Base-by-base conservation (phyloP, 257 asterid genomes). In the Henckelia pumila region DNA sequence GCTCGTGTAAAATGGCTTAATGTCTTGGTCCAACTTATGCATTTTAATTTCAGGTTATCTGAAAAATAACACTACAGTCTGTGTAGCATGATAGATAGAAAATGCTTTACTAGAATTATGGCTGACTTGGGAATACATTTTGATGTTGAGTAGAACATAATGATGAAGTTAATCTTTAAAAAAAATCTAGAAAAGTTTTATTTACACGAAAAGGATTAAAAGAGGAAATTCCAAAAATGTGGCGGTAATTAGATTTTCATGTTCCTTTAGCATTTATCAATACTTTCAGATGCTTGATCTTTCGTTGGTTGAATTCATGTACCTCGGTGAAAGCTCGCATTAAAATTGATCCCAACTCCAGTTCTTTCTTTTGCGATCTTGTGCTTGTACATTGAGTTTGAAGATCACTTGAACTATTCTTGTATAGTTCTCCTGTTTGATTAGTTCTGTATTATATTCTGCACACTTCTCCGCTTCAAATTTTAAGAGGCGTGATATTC, bases 141-240 rank as follows among this genome's bases (percentile, higher is more conserved):
- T 52, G 29, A 22, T 8, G 35, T 55, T 55, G 22, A 53, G 33
- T 49, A 40, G n/a, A 30, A 50, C 28, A 21, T 1, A 26, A 8
- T 55, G 71, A 66, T 67, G 72, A 16, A 68, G 14, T 57, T 35
- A n/a, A 49, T 56, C n/a, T n/a, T n/a, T n/a, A n/a, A n/a, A n/a
- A n/a, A n/a, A n/a, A n/a, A n/a, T n/a, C 59, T 10, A 10, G 22
- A 33, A 10, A 61, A n/a, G 6, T 21, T 32, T 61, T 35, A 20
- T 20, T 26, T 61, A 49, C 24, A 5, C 28, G 53, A 9, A 61
- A 20, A 61, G 11, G 55, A 61, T 32, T 23, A 5, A 33, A 32
- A 7, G 2, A 20, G 53, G 19, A 20, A 10, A 33, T 49, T 32
- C 40, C 10, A 16, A 14, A 28, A 47, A 14, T 44, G 14, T 14